Evolutionary conservation across 2,329 filamentous ascomycete species (phyloP).

Genomic region (Sclerotinia spermophila): DNA sequence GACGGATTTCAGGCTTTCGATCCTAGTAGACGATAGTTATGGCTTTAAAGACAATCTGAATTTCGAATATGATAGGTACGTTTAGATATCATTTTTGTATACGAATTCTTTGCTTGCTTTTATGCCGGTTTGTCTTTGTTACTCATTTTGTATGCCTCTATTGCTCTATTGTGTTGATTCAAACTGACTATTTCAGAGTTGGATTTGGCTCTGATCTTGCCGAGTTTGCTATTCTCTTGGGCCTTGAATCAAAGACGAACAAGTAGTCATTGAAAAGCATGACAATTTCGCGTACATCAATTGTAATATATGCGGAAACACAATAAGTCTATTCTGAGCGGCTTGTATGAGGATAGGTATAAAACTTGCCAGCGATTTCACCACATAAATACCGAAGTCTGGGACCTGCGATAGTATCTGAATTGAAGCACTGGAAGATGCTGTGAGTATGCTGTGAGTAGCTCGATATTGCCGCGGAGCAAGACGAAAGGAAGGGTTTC

Average conservation of each 20-base stretch:
- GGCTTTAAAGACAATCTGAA: neutral
- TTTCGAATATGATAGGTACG: neutral
- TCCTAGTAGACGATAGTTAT: neutral
- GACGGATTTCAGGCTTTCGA: neutral
- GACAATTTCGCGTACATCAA: too few species aligned
- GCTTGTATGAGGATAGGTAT: neutral
- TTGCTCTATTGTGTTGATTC: neutral
- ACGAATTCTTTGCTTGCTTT: neutral
- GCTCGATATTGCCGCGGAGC: too few species aligned
- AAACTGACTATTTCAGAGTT: neutral
- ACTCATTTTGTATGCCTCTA: neutral
- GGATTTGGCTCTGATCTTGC: neutral
- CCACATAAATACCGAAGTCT: neutral
- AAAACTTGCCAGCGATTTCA: neutral
- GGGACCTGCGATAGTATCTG: neutral
- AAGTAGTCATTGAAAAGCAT: neutral
- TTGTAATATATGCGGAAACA: neutral
- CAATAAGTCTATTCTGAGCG: neutral
- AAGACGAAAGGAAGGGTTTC: neutral
- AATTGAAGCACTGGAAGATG: neutral
- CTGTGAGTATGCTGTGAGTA: neutral
- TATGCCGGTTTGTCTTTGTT: too few species aligned
- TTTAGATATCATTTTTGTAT: neutral
- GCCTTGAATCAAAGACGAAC: neutral
- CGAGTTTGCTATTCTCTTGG: neutral